A percentile compares a stretch with the other conserved stretches of the same genome.
phyloP scores from a whole-genome alignment of 768 basidiomycete species.

The Leucosporidium yakuticum region DNA sequence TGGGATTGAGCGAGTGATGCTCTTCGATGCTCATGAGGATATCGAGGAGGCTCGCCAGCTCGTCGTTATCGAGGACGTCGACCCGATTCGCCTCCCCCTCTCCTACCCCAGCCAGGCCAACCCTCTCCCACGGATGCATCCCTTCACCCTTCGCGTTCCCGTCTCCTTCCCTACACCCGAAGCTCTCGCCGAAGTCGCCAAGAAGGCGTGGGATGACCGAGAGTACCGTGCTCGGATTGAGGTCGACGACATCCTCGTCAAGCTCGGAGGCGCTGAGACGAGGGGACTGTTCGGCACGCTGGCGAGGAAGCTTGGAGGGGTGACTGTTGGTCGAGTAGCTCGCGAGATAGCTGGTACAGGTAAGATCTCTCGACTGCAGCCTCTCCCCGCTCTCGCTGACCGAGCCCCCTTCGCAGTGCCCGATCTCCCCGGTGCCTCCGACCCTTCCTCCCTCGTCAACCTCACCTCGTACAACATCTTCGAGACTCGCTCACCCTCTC shows the following conservation, averaged over 20 bases:
- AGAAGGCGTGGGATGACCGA: conserved; percentile 4
- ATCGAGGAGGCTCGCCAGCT: neutral
- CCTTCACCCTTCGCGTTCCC: conserved; percentile 21
- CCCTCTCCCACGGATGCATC: conserved; percentile 6
- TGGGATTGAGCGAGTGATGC: conserved; percentile 4
- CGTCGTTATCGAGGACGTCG: conserved; percentile 17
- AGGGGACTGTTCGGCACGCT: neutral
- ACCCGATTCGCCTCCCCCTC: conserved; percentile 20
- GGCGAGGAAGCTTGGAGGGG: neutral
- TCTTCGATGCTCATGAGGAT: conserved; percentile 5
- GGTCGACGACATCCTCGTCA: neutral
- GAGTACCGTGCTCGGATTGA: conserved; percentile 9
- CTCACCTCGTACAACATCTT: conserved; percentile 19
- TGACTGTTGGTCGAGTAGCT: conserved; percentile 1
- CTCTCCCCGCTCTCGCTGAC: neutral
- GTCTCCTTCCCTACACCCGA: conserved; percentile 20
- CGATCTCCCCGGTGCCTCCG: conserved; percentile 9
- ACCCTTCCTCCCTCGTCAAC: conserved; percentile 18
- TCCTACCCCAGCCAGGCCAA: conserved; percentile 21
- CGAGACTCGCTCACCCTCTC: conserved; percentile 5
- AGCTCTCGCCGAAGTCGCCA: conserved; percentile 5
- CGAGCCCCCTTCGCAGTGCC: conserved; percentile 13
- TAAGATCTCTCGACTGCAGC: neutral
- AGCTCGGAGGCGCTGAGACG: neutral
- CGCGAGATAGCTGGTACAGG: neutral